Evolutionary conservation across 2,329 filamentous ascomycete species (phyloP).

Genomic region (Podosphaera xanthii): DNA sequence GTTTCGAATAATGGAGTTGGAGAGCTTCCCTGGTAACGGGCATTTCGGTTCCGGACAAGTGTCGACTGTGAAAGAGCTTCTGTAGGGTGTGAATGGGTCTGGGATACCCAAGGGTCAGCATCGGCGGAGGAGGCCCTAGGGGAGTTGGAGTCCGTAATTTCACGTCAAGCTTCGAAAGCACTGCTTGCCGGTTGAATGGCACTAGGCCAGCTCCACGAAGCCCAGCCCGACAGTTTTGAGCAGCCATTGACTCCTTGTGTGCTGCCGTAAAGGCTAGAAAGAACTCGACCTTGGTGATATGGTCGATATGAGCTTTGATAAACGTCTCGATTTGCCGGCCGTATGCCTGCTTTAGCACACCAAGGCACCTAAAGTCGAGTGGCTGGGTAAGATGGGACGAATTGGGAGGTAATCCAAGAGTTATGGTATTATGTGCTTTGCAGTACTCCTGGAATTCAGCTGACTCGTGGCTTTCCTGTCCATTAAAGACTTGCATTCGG

Average conservation of each 20-base stretch:
- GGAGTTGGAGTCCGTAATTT: too few relatives aligned
- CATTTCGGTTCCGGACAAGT: slow-evolving; percentile 2
- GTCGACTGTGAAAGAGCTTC: slow-evolving; percentile 1
- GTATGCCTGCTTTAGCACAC: slow-evolving; percentile 17
- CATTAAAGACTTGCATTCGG: too few relatives aligned
- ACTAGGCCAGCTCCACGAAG: slow-evolving; percentile 16
- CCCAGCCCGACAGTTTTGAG: slow-evolving; percentile 12
- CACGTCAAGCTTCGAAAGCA: slow-evolving; percentile 3
- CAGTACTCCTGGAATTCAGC: slow-evolving; percentile 5
- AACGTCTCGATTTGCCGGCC: slow-evolving; percentile 13
- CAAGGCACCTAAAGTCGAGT: slow-evolving; percentile 5
- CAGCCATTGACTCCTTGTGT: slow-evolving; percentile 10
- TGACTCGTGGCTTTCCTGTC: too few relatives aligned
- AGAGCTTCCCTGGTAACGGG: background rate
- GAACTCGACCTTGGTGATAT: slow-evolving; percentile 5
- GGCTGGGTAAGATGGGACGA: slow-evolving; percentile 20
- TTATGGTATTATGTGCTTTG: slow-evolving; percentile 18
- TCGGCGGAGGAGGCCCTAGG: background rate
- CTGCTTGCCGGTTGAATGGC: slow-evolving; percentile 14
- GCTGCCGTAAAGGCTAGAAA: slow-evolving; percentile 12
- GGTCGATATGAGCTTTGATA: slow-evolving; percentile 13
- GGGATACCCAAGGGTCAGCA: slow-evolving; percentile 3
- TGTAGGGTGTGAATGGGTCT: background rate
- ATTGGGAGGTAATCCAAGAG: slow-evolving; percentile 9
- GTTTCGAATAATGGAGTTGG: too few relatives aligned